A percentile compares a stretch with the other conserved stretches of the same genome.
These are phyloP conservation scores for Globisporangium emineosum DNA, from an alignment of 352 stramenopile species.

Conservation along the genomic window DNA sequence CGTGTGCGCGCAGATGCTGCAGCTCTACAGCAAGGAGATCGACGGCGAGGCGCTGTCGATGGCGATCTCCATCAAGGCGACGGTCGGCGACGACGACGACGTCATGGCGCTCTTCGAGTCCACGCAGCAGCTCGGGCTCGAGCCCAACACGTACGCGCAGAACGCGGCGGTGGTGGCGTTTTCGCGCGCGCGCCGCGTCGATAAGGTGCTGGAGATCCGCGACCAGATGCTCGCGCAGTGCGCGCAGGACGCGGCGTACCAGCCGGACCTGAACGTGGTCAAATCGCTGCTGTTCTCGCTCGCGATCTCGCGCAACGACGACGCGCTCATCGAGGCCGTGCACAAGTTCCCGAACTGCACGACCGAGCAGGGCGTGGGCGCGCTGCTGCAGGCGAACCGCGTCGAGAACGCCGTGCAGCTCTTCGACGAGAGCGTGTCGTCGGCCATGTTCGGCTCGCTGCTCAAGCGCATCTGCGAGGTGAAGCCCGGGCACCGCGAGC, in stretches of 20 bases:
- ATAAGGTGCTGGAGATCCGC: constrained; percentile 57
- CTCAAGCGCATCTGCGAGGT: constrained; percentile 37
- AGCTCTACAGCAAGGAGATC: constrained; percentile 40
- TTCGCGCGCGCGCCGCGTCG: constrained; percentile 46
- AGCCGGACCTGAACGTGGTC: constrained; percentile 49
- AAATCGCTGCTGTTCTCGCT: constrained; percentile 66
- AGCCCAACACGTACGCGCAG: constrained; percentile 73
- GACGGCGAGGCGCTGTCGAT: constrained; percentile 72
- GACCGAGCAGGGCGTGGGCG: constrained; percentile 34
- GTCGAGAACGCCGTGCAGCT: constrained; percentile 48
- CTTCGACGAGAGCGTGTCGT: constrained; percentile 35
- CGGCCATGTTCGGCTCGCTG: constrained; percentile 30
- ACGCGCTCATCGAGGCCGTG: constrained; percentile 35
- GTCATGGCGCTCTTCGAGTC: constrained; percentile 73
- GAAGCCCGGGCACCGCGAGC: constrained; percentile 14
- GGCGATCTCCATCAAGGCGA: constrained; percentile 78
- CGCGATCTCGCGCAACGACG: constrained; percentile 49
- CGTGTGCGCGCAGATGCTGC: constrained; percentile 70
- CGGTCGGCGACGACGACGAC: constrained; percentile 65
- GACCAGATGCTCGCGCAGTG: constrained; percentile 25
- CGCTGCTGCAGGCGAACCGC: constrained; percentile 20
- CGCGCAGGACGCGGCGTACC: constrained; percentile 11
- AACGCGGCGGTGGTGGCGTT: constrained; percentile 75
- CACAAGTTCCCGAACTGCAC: constrained; percentile 40
- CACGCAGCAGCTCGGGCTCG: constrained; percentile 54